Percentiles rank a stretch among this genome's conserved stretches.
phyloP scores from a whole-genome alignment of 108 stramenopile genomes.

The Asterionellopsis glacialis region DNA sequence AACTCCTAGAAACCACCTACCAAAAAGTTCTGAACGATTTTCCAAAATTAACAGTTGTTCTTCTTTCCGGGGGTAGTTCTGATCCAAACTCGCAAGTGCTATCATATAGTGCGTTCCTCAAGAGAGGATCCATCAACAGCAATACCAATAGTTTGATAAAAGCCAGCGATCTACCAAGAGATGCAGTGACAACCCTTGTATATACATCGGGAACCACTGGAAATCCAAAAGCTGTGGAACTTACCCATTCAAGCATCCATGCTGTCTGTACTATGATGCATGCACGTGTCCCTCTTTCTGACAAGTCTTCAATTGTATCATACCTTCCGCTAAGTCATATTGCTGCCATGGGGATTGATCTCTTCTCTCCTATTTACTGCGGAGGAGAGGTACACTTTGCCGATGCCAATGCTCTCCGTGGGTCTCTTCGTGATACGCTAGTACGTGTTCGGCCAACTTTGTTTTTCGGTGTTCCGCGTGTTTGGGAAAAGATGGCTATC shows the following conservation, averaged over 20 bases:
- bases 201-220: slow-evolving; percentile 87
- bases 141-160: no score
- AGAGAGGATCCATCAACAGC: no score
- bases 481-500: slow-evolving; percentile 78
- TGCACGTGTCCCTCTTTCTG: slow-evolving; percentile 7
- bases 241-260: slow-evolving; percentile 75
- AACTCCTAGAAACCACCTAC: no score
- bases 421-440: slow-evolving; percentile 51
- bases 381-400: slow-evolving; percentile 55
- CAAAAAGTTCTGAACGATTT: no score
- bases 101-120: no score
- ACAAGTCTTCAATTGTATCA: slow-evolving; percentile 27
- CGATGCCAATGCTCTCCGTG: slow-evolving; percentile 67
- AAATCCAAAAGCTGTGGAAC: slow-evolving; percentile 81
- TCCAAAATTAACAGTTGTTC: no score
- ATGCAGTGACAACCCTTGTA: no score
- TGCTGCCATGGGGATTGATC: slow-evolving; percentile 53
- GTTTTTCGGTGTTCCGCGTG: slow-evolving; percentile 82
- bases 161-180: no score
- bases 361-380: slow-evolving; percentile 38
- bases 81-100: no score
- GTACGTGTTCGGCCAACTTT: slow-evolving; percentile 64
- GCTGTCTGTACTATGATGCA: slow-evolving; percentile 29
- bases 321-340: slow-evolving; percentile 56
- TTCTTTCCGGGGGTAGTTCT: no score